Evolutionary conservation across 139 green algal genomes (phyloP).

Genomic region (Micractinium conductrix): DNA sequence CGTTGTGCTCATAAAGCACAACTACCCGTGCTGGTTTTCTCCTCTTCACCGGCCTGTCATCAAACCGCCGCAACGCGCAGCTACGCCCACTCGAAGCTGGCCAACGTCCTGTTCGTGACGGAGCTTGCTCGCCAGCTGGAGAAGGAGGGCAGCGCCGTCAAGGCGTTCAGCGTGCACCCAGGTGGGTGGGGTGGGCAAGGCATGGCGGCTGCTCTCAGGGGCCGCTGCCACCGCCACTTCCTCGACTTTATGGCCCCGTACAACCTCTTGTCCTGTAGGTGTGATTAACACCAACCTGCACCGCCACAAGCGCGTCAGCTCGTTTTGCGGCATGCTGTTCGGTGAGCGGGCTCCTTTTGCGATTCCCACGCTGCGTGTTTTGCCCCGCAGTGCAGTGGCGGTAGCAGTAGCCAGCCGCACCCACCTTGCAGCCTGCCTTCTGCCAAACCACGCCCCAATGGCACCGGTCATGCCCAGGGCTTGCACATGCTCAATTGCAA

Average conservation of each 20-base stretch:
- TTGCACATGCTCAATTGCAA: background rate
- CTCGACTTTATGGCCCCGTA: too few species aligned
- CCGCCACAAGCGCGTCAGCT: background rate
- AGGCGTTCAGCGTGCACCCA: slow-evolving; percentile 80
- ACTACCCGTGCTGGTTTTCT: too few species aligned
- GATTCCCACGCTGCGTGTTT: background rate
- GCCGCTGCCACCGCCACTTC: too few species aligned
- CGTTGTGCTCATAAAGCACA: too few species aligned
- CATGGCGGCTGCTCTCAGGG: background rate
- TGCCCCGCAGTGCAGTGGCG: background rate
- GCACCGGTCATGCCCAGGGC: too few species aligned
- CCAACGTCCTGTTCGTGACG: slow-evolving; percentile 86
- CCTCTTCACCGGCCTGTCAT: too few species aligned
- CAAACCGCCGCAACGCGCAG: slow-evolving; percentile 42
- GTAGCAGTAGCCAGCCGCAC: background rate
- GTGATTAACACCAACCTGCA: background rate
- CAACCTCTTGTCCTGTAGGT: too few species aligned
- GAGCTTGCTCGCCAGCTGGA: slow-evolving; percentile 74
- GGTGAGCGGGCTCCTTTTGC: too few species aligned
- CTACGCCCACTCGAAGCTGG: slow-evolving; percentile 87
- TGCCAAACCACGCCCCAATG: background rate
- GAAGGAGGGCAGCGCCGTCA: slow-evolving; percentile 47
- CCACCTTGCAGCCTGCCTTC: background rate
- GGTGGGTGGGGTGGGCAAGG: slow-evolving; percentile 40
- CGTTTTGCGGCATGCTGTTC: too few species aligned